Base-by-base conservation (phyloP, 805 yeast genomes). In the Yamadazyma takamatsuzukensis region DNA sequence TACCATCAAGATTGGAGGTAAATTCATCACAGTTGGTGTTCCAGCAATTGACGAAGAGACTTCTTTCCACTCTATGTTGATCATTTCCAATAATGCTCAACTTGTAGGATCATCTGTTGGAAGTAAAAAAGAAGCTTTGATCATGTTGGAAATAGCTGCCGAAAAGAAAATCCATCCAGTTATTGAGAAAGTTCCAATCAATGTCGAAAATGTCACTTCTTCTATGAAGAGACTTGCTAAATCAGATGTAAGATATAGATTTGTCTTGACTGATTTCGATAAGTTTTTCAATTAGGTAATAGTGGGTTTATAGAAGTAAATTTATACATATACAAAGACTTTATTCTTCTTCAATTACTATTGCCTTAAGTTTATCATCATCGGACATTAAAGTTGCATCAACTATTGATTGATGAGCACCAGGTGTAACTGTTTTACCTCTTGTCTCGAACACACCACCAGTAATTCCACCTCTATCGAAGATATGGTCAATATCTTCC, bases 401-500 rank as follows among this genome's bases (percentile, higher is more conserved):
- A n/a, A n/a, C n/a, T n/a, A n/a, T n/a, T n/a, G n/a, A n/a, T n/a
- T n/a, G n/a, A n/a, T n/a, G n/a, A n/a, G n/a, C n/a, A n/a, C n/a
- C n/a, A n/a, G n/a, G n/a, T n/a, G n/a, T n/a, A n/a, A n/a, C n/a
- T n/a, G n/a, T n/a, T n/a, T n/a, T n/a, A n/a, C n/a, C n/a, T n/a
- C n/a, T n/a, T n/a, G n/a, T n/a, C n/a, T n/a, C n/a, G n/a, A n/a
- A n/a, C n/a, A n/a, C n/a, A n/a, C n/a, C n/a, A n/a, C n/a, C n/a
- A n/a, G n/a, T n/a, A n/a, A n/a, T n/a, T n/a, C n/a, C n/a, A n/a
- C n/a, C n/a, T n/a, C n/a, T n/a, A n/a, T n/a, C n/a, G 34, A 55
- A 55, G 16, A 60, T 59, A 33, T 48, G 39, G 37, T 81, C 88
- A 56, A 82, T 74, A 49, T 80, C 86, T 57, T 81, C 89, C 56